These are phyloP conservation scores for Cystobasidium slooffiae DNA, from an alignment of 1,284 basidiomycete species.

Conservation along the genomic window DNA sequence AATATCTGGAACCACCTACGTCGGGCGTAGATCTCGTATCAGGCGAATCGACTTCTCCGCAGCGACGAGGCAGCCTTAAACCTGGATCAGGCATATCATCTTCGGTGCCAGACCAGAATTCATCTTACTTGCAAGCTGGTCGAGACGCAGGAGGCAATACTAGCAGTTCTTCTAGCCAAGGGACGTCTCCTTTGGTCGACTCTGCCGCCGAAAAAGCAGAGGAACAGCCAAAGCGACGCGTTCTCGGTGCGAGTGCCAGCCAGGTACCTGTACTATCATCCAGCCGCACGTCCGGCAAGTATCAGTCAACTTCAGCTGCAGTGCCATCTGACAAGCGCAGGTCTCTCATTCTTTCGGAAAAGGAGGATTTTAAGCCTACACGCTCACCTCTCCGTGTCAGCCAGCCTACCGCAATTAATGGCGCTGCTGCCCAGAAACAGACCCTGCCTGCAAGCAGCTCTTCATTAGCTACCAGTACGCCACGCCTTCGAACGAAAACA, in stretches of 20 bases:
- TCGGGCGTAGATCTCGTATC: not conserved
- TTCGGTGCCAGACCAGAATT: conserved; percentile 27
- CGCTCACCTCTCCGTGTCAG: conserved; percentile 8
- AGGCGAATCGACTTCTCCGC: not conserved
- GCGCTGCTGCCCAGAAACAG: not conserved
- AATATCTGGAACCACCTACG: not conserved
- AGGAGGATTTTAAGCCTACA: conserved; percentile 19
- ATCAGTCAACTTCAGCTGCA: not conserved
- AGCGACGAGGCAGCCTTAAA: conserved; percentile 24
- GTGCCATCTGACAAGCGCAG: conserved; percentile 30
- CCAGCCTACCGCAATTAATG: not conserved
- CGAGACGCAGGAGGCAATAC: conserved; percentile 1
- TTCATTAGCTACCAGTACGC: not conserved
- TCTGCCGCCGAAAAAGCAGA: not conserved
- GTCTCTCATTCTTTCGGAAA: conserved; percentile 23
- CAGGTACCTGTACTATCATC: conserved; percentile 16
- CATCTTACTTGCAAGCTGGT: conserved; percentile 18
- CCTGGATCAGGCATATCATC: conserved; percentile 34
- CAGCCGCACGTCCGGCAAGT: conserved; percentile 26
- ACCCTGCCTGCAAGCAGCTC: not conserved
- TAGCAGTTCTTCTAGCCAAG: conserved; percentile 21
- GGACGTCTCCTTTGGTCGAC: conserved; percentile 9
- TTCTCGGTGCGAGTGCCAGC: conserved; percentile 5
- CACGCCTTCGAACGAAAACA: conserved; percentile 48
- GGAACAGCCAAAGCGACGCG: not conserved